phyloP scores from a whole-genome alignment of 2,329 filamentous ascomycete genomes.

The Drechmeria coniospora region DNA sequence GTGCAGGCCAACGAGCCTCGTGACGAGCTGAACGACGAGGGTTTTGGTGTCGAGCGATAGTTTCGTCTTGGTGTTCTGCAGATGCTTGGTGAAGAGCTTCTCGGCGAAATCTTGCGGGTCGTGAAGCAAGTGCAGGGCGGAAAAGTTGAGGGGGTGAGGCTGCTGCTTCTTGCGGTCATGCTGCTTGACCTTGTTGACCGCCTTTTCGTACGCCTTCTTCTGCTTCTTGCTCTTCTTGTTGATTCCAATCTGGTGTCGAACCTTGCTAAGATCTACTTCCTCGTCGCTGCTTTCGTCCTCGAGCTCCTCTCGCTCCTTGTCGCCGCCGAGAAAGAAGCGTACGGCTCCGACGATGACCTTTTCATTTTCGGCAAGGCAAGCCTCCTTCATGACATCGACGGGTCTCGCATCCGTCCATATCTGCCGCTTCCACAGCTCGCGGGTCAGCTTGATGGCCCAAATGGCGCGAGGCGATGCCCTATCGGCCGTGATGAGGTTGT shows the following conservation, averaged over 20 bases:
- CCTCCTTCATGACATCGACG: constrained; percentile 97
- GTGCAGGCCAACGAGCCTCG: constrained; percentile 80
- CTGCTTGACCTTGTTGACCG: constrained; percentile 66
- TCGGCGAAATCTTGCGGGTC: constrained; percentile 93
- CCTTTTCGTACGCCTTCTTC: constrained; percentile 61
- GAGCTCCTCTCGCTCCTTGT: constrained; percentile 86
- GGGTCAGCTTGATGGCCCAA: constrained; percentile 90
- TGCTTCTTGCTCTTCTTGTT: constrained; percentile 96
- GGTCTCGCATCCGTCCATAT: constrained; percentile 91
- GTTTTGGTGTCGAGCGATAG: constrained; percentile 80
- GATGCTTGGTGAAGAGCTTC: constrained; percentile 73
- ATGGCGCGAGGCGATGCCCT: constrained; percentile 71
- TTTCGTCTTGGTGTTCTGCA: constrained; percentile 74
- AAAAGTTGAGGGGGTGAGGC: constrained; percentile 86
- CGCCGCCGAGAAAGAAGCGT: constrained; percentile 87
- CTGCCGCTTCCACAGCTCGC: constrained; percentile 91
- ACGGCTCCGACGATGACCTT: constrained; percentile 83
- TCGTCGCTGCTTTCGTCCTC: constrained; percentile 83
- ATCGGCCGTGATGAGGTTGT: constrained; percentile 80
- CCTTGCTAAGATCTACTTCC: constrained; percentile 58
- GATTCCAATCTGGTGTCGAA: constrained; percentile 75
- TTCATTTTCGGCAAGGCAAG: constrained; percentile 73
- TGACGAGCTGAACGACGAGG: constrained; percentile 79
- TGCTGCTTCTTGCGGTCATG: constrained; percentile 78
- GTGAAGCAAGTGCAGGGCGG: constrained; percentile 81